phyloP scores from a whole-genome alignment of 192 early-diverging fungal species.

The Linnemannia hyalina region DNA sequence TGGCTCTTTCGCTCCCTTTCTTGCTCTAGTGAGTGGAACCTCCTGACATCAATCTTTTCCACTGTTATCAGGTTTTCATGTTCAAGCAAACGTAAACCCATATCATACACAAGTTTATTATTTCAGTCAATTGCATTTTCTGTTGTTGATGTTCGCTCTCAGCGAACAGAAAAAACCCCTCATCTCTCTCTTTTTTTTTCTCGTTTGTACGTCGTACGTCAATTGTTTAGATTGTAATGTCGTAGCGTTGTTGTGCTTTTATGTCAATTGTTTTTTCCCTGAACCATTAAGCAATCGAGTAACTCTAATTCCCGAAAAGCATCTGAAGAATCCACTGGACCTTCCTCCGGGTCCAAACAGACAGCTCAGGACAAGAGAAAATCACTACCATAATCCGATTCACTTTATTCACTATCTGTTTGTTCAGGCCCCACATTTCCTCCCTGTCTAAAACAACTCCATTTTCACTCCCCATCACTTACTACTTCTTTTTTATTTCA shows the following conservation, averaged over 20 bases:
- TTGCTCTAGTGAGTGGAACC: neutral
- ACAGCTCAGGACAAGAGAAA: neutral
- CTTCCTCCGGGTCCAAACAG: neutral
- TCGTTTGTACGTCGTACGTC: neutral
- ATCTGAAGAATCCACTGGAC: neutral
- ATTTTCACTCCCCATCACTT: neutral
- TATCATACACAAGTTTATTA: neutral
- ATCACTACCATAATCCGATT: neutral
- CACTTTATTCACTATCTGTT: neutral
- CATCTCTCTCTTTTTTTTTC: neutral
- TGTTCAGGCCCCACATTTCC: neutral
- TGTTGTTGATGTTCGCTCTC: neutral
- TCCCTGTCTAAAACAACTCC: neutral
- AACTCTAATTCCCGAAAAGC: conserved; percentile 11
- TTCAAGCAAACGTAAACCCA: neutral
- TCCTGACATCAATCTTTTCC: neutral
- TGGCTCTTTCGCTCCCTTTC: neutral
- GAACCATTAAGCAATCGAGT: conserved; percentile 5
- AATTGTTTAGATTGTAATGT: neutral
- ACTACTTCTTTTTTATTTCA: neutral
- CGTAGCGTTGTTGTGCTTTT: neutral
- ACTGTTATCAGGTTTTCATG: neutral
- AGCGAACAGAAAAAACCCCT: conserved; percentile 17
- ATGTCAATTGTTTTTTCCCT: neutral
- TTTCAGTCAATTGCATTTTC: neutral